Evolutionary conservation across 2,329 filamentous ascomycete genomes (phyloP), one percentile per base, ranked within the genome.

Genomic region (Aspergillus pseudoglaucus): DNA sequence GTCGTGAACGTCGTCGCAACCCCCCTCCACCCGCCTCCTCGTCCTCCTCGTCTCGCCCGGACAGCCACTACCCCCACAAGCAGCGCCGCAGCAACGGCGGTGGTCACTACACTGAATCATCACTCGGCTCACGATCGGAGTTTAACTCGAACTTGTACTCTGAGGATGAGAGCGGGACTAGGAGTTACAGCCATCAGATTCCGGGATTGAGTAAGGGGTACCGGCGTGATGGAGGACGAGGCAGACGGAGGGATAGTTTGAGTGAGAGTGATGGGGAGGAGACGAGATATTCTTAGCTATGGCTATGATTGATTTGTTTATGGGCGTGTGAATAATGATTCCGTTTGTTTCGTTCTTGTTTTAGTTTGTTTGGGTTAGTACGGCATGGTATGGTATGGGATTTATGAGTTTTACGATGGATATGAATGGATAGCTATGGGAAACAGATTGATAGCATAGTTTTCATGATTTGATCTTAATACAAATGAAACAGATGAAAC

Each of bases 161-260:
- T 0, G 68, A 74, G 20, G 63, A 70, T 2, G 68, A 68, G 4
- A 68, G 68, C 0, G 76, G 77, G 8, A 79, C 76, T 10, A 79
- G 77, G 62, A 71, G 69, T 42, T 82, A 82, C 56, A 74, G 76
- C 22, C 78, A 79, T 63, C 73, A 78, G 7, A 77, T 82, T 43
- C 78, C 79, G 0, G 77, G 75, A 0, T 54, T 81, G 56, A 77
- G 70, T 49, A 68, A 69, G 53, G 69, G 68, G 8, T 71, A 71
- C 47, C 62, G 68, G 9, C 66, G 68, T 23, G 65, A 67, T 32
- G 60, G 59, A 10, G 59, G 60, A 15, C 58, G 60, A n/a, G 67
- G 73, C 33, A 65, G 68, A 15, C 62, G 76, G 40, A 69, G 76
- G 51, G 77, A 79, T 53, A 77, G 74, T 58, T 59, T 80, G 63